These are phyloP conservation scores for Luvunga scandens DNA, from an alignment of 345 rosid genomes.

Conservation along the genomic window DNA sequence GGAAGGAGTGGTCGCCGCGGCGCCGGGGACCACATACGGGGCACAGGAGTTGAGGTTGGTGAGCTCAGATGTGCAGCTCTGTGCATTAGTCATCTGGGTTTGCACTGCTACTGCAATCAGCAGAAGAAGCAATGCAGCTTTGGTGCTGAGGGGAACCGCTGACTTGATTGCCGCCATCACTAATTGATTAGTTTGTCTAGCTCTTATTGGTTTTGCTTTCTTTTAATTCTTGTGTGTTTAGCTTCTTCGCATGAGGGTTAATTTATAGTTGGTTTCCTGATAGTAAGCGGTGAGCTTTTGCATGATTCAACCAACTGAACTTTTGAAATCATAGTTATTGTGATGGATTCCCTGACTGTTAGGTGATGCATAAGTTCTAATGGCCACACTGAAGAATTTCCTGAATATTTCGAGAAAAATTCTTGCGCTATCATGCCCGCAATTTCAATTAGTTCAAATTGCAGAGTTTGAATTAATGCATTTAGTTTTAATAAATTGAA, in stretches of 20 bases:
- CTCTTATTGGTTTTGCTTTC: too few species aligned
- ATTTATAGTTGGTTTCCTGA: conserved; percentile 20
- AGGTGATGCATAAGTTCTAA: not conserved
- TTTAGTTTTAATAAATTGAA: too few species aligned
- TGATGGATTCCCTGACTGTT: conserved; percentile 7
- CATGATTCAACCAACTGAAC: conserved; percentile 26
- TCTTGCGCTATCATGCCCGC: not conserved
- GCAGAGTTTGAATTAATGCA: too few species aligned
- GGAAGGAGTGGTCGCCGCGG: conserved; percentile 35
- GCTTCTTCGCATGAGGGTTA: not conserved
- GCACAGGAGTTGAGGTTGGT: conserved; percentile 60
- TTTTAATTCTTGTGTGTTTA: not conserved
- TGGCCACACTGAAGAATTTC: not conserved
- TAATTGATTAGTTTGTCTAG: not conserved
- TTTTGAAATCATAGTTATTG: conserved; percentile 1
- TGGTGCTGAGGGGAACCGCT: not conserved
- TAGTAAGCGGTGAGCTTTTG: not conserved
- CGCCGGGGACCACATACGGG: conserved; percentile 70
- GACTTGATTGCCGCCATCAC: conserved; percentile 21
- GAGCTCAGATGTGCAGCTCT: conserved; percentile 58
- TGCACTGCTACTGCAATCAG: conserved; percentile 29
- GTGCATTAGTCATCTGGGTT: conserved; percentile 30
- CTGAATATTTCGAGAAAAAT: not conserved
- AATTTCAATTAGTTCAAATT: not conserved
- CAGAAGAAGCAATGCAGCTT: conserved; percentile 26